A percentile compares a stretch with the other conserved stretches of the same genome.
Evolutionary conservation across 1,284 basidiomycete genomes (phyloP).

Genomic region (Limonomyces culmigenus): DNA sequence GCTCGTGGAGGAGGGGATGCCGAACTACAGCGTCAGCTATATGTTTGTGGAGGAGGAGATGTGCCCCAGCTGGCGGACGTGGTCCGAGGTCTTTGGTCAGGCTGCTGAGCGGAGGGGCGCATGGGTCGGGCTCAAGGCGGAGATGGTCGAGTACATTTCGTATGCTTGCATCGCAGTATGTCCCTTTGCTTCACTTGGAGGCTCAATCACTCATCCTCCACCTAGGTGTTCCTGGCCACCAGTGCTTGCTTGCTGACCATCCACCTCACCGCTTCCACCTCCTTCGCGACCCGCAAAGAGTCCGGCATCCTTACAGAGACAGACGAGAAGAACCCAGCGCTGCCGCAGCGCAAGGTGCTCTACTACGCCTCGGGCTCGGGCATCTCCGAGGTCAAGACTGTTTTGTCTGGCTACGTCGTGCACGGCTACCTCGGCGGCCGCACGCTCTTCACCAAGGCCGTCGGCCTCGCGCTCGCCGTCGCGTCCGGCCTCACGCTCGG

Average conservation of each 20-base stretch:
- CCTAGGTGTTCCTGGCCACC: conserved; percentile 54
- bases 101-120: conserved; percentile 9
- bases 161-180: conserved; percentile 71
- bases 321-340: conserved; percentile 11
- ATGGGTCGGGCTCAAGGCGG: conserved; percentile 15
- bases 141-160: conserved; percentile 46
- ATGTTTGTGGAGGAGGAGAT: conserved; percentile 17
- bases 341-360: conserved; percentile 41
- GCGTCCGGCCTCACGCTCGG: conserved; percentile 75
- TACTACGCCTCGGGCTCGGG: conserved; percentile 93
- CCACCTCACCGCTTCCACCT: conserved; percentile 74
- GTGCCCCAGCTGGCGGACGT: conserved; percentile 65
- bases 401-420: conserved; percentile 93
- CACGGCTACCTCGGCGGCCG: conserved; percentile 91
- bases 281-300: conserved; percentile 79
- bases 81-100: conserved; percentile 36
- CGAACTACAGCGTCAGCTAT: too few species aligned
- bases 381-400: conserved; percentile 95
- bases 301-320: conserved; percentile 52
- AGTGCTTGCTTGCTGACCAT: conserved; percentile 70
- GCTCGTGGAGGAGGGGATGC: conserved; percentile 16
- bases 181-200: conserved; percentile 5
- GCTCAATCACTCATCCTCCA: conserved; percentile 3
- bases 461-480: conserved; percentile 82
- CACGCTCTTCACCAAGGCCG: conserved; percentile 80